Base-by-base conservation (phyloP, 2,329 filamentous ascomycete species). In the Alternaria hordeiaustralica region DNA sequence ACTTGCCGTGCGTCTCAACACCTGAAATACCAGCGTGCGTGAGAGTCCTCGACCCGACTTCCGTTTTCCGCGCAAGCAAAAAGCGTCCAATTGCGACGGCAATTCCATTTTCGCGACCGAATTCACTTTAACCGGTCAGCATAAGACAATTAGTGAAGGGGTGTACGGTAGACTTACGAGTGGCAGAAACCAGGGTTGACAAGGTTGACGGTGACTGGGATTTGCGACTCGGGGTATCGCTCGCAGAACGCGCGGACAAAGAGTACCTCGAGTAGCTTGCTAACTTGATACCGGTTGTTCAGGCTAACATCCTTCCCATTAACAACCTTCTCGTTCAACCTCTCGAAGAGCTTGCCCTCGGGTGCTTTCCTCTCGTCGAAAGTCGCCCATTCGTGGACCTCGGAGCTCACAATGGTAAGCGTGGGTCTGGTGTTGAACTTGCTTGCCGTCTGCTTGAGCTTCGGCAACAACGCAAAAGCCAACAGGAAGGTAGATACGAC, bases 11-110 rank as follows among this genome's bases (percentile, higher is more conserved):
- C 2, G 69, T 77, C 62, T 81, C 78, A 4, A 65, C 58, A 0
- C 81, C 81, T 18, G 66, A 68, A 7, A 70, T 55, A 4, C 75
- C 82, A 0, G 78, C 81, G 64, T 80, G 71, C 1, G 82, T 80
- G n/a, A 84, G 70, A 2, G 77, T 83, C 21, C 82, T 66, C 9
- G 73, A 74, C 0, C 83, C 82, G 2, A 79, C 77, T 61, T 83
- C 82, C 0, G 79, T 82, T 2, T 73, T 77, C 2, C 82, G 69
- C 5, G 77, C 80, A 13, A 79, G 62, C 5, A 76, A 15, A 11
- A 69, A 55, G 8, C 69, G 65, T n/a, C 72, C 7, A 8, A 77
- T 30, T 0, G 13, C 51, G 1, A 71, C 18, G 3, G 36, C 36
- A n/a, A 33, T n/a, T 33, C 54, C 2, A 1, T 18, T 30, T n/a